phyloP scores from a whole-genome alignment of 176 grass and related monocot genomes.

The Oropetium thomaeum region DNA sequence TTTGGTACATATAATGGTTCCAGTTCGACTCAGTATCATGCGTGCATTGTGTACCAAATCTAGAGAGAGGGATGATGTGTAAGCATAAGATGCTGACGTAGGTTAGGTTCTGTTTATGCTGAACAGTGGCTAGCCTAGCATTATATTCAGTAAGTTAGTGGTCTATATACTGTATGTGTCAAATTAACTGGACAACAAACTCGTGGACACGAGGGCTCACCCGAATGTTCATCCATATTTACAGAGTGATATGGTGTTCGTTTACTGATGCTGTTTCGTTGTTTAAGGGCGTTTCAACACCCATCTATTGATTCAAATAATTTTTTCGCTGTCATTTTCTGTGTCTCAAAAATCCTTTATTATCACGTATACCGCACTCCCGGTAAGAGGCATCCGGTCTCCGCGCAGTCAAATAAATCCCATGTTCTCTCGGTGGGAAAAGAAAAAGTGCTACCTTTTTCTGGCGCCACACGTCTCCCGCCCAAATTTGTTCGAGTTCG shows the following conservation, averaged over 20 bases:
- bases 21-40: not conserved
- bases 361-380: too few species aligned
- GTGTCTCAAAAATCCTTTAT: too few species aligned
- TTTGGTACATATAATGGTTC: not conserved
- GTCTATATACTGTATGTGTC: not conserved
- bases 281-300: too few species aligned
- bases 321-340: too few species aligned
- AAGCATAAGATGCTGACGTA: not conserved
- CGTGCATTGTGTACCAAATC: not conserved
- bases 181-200: not conserved
- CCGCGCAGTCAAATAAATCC: too few species aligned
- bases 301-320: too few species aligned
- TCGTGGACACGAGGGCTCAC: not conserved
- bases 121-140: not conserved
- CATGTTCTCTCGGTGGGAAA: too few species aligned
- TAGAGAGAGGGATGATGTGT: not conserved
- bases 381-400: too few species aligned
- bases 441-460: too few species aligned
- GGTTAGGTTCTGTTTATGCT: not conserved
- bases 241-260: not conserved
- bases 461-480: too few species aligned
- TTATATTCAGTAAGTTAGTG: not conserved
- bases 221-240: not conserved
- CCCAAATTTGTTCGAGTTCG: too few species aligned
- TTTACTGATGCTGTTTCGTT: not conserved